phyloP scores from a whole-genome alignment of 1,139 yeast species.

The Blastobotrys persicus region DNA sequence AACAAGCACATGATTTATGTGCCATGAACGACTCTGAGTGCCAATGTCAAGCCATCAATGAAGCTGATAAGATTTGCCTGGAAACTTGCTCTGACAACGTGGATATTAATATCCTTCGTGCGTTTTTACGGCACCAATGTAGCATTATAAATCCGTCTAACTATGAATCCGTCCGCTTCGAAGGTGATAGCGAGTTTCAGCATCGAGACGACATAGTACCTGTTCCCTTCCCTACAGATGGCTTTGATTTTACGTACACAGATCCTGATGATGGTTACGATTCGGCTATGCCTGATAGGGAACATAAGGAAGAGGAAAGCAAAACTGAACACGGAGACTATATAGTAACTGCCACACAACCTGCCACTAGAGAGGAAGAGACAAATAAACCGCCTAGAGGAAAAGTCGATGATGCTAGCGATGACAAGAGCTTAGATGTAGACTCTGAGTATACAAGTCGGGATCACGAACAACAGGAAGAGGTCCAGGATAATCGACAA shows the following conservation, averaged over 20 bases:
- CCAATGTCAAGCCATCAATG: constrained; percentile 25
- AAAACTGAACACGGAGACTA: no score
- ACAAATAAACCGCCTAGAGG: no score
- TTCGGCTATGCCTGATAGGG: constrained; percentile 10
- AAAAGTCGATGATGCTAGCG: background rate
- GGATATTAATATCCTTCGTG: constrained; percentile 9
- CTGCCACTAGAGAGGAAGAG: background rate
- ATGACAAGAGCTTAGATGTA: background rate
- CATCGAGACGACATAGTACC: constrained; percentile 26
- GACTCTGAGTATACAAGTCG: constrained; percentile 4
- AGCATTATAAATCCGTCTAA: constrained; percentile 13
- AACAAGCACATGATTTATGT: constrained; percentile 24
- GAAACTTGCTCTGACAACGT: constrained; percentile 24
- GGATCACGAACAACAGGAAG: constrained; percentile 13
- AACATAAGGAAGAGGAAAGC: constrained; percentile 13
- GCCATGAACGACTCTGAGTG: constrained; percentile 24
- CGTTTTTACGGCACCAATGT: constrained; percentile 23
- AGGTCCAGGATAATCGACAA: constrained; percentile 4
- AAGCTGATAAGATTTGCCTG: constrained; percentile 24
- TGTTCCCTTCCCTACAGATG: constrained; percentile 23
- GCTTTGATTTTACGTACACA: constrained; percentile 8
- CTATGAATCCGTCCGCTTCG: constrained; percentile 24
- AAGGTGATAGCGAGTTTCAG: constrained; percentile 28
- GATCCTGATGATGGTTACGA: constrained; percentile 13
- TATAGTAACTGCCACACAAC: no score